phyloP scores from a whole-genome alignment of 352 stramenopile species.

The Globisporangium nodosum region DNA sequence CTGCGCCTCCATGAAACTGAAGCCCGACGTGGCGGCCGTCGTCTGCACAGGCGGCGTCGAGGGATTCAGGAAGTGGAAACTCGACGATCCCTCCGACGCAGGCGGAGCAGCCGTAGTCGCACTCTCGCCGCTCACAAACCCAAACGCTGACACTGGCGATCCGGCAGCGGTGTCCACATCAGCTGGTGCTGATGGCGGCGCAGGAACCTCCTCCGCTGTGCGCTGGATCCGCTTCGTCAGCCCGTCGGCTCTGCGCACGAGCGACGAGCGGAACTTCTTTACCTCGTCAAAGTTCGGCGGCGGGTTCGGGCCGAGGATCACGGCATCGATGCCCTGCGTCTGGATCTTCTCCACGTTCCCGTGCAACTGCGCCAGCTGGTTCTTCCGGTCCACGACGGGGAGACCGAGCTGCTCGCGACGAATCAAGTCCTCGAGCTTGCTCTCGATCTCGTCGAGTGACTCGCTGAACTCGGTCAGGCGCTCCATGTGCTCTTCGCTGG shows the following conservation, averaged over 20 bases:
- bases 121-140: conserved; percentile 32
- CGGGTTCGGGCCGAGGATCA: conserved; percentile 67
- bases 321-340: conserved; percentile 71
- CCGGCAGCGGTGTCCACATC: conserved; percentile 2
- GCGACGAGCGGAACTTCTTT: conserved; percentile 57
- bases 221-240: conserved; percentile 61
- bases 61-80: conserved; percentile 41
- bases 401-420: conserved; percentile 36
- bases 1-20: conserved; percentile 34
- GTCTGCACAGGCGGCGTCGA: conserved; percentile 15
- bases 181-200: not conserved
- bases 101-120: conserved; percentile 13
- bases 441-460: conserved; percentile 42
- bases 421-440: conserved; percentile 46
- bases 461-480: conserved; percentile 39
- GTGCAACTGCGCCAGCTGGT: conserved; percentile 68
- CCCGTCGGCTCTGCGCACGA: conserved; percentile 58
- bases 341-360: conserved; percentile 74
- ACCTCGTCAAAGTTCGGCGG: conserved; percentile 68
- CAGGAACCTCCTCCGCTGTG: conserved; percentile 21
- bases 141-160: conserved; percentile 42
- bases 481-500: conserved; percentile 31
- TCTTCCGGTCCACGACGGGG: conserved; percentile 38
- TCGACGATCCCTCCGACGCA: conserved; percentile 19
- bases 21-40: conserved; percentile 17